Percentiles rank a stretch among this genome's conserved stretches.
Evolutionary conservation across 2,329 filamentous ascomycete species (phyloP).

Genomic region (Sarocladium oryzae): DNA sequence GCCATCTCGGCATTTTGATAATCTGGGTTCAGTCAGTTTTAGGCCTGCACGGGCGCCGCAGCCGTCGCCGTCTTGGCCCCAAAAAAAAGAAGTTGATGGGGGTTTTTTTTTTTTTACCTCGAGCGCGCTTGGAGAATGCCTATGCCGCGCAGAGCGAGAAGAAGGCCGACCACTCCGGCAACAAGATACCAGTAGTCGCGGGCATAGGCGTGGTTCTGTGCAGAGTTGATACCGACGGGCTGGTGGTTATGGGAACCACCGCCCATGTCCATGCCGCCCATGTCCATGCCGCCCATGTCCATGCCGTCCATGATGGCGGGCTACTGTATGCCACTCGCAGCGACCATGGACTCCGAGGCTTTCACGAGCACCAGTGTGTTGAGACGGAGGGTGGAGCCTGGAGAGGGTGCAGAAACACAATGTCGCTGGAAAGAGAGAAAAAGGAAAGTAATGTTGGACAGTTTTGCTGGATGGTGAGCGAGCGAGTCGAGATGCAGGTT

Average conservation of each 20-base stretch:
- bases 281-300: background rate
- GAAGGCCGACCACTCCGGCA: constrained; percentile 38
- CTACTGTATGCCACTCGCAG: background rate
- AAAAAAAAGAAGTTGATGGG: too few species aligned
- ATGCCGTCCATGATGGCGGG: background rate
- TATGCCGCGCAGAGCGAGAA: constrained; percentile 34
- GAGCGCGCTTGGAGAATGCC: constrained; percentile 35
- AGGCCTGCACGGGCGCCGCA: too few species aligned
- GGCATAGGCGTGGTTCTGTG: constrained; percentile 44
- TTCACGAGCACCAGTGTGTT: background rate
- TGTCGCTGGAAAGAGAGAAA: too few species aligned
- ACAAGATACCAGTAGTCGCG: constrained; percentile 54
- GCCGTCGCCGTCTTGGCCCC: too few species aligned
- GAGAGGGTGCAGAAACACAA: background rate
- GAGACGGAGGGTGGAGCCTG: too few species aligned
- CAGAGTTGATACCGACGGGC: constrained; percentile 31
- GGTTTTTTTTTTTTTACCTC: too few species aligned
- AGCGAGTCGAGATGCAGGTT: too few species aligned
- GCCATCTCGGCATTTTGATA: constrained; percentile 36
- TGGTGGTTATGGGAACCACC: constrained; percentile 15
- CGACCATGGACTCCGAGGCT: background rate
- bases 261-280: constrained; percentile 1
- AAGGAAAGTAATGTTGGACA: too few species aligned
- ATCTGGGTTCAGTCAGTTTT: constrained; percentile 30
- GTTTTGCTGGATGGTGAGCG: too few species aligned